phyloP scores from a whole-genome alignment of 1,284 basidiomycete species.

The Somion occarium region DNA sequence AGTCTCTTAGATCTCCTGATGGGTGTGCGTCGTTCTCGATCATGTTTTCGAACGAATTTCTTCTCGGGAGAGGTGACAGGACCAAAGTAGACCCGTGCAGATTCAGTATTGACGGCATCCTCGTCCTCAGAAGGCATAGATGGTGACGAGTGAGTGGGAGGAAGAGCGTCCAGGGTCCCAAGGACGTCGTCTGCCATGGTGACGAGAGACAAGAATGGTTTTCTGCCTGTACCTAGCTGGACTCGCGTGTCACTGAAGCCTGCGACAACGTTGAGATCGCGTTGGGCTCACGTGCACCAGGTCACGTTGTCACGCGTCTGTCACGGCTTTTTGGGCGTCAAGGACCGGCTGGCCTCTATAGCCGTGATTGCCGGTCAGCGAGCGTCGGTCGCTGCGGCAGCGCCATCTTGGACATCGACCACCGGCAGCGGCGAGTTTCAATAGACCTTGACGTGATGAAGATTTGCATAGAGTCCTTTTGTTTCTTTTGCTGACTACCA shows the following conservation, averaged over 20 bases:
- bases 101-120: conserved; percentile 20
- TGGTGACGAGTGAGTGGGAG: conserved; percentile 2
- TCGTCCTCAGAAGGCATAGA: conserved; percentile 16
- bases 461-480: no score
- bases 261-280: conserved; percentile 26
- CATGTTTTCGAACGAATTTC: conserved; percentile 32
- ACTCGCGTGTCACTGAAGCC: no score
- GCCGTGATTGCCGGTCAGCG: no score
- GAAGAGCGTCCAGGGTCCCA: conserved; percentile 6
- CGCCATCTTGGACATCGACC: no score
- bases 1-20: conserved; percentile 50
- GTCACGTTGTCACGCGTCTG: not conserved
- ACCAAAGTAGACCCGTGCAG: conserved; percentile 44
- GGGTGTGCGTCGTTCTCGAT: conserved; percentile 30
- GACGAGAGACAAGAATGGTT: no score
- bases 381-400: no score
- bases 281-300: conserved; percentile 25
- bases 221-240: no score
- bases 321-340: no score
- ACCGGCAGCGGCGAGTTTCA: no score
- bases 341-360: no score
- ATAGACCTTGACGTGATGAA: no score
- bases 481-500: no score
- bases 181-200: conserved; percentile 11
- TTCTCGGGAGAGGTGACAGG: conserved; percentile 54